Evolutionary conservation across 2,329 filamentous ascomycete genomes (phyloP).

Genomic region (Neonectria magnoliae): DNA sequence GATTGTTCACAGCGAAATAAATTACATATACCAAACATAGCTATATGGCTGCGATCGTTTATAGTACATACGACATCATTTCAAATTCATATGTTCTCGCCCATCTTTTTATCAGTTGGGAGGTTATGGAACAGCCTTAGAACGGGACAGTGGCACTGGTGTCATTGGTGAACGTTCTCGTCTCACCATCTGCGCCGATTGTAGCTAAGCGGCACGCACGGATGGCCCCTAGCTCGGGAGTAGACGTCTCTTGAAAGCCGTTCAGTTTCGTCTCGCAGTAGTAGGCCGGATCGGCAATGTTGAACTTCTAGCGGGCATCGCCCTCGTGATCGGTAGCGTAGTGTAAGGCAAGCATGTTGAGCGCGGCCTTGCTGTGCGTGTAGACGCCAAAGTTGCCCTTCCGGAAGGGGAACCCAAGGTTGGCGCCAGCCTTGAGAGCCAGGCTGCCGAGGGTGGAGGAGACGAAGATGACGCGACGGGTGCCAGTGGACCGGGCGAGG

Average conservation of each 20-base stretch:
- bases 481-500: slow-evolving; percentile 21
- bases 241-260: slow-evolving; percentile 13
- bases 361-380: slow-evolving; percentile 30
- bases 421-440: slow-evolving; percentile 23
- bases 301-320: slow-evolving; percentile 23
- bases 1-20: slow-evolving; percentile 33
- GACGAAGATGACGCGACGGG: slow-evolving; percentile 29
- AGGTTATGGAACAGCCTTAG: not conserved
- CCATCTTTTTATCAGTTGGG: not conserved
- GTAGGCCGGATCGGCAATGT: slow-evolving; percentile 24
- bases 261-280: slow-evolving; percentile 23
- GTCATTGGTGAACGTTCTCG: slow-evolving; percentile 21
- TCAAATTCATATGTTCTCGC: not conserved
- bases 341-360: slow-evolving; percentile 34
- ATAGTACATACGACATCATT: slow-evolving; percentile 14
- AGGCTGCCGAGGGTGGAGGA: slow-evolving; percentile 28
- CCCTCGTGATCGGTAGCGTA: slow-evolving; percentile 25
- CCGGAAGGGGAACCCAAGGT: not conserved
- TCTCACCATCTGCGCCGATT: slow-evolving; percentile 13
- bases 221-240: slow-evolving; percentile 18
- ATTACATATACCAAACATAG: slow-evolving; percentile 29
- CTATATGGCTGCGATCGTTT: slow-evolving; percentile 20
- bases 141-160: slow-evolving; percentile 19
- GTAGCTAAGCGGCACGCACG: slow-evolving; percentile 16
- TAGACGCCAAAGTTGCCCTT: slow-evolving; percentile 18